Evolutionary conservation across 306 rosid genomes (phyloP).

Genomic region (Clitoria ternatea): DNA sequence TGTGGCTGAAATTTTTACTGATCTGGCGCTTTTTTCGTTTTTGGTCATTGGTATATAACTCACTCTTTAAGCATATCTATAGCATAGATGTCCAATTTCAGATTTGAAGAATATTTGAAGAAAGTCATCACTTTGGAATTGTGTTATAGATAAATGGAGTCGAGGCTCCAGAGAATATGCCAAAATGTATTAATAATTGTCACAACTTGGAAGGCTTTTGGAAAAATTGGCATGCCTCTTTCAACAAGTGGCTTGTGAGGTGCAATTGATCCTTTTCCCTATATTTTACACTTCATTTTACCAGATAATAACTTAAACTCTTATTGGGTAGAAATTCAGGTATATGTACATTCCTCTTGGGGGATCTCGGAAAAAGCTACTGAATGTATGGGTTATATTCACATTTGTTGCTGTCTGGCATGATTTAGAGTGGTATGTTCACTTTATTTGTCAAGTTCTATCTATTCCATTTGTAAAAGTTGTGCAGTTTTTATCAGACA

Average conservation of each 20-base stretch:
- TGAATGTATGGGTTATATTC: slow-evolving; percentile 86
- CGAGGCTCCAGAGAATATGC: slow-evolving; percentile 94
- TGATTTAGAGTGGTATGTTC: slow-evolving; percentile 88
- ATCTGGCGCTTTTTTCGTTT: slow-evolving; percentile 95
- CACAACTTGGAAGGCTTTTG: slow-evolving; percentile 82
- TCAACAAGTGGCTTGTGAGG: slow-evolving; percentile 99
- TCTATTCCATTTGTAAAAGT: slow-evolving; percentile 20
- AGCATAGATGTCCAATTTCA: background rate
- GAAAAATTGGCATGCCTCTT: slow-evolving; percentile 99
- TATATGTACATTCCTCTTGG: slow-evolving; percentile 92
- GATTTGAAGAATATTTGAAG: background rate
- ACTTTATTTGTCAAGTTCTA: slow-evolving; percentile 20
- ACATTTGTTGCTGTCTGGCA: slow-evolving; percentile 94
- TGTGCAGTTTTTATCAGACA: slow-evolving; percentile 14
- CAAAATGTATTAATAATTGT: slow-evolving; percentile 89
- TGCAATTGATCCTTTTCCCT: slow-evolving; percentile 29
- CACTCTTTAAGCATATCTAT: slow-evolving; percentile 26
- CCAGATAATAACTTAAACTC: slow-evolving; percentile 6
- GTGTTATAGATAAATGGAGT: slow-evolving; percentile 73
- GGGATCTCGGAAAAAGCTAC: slow-evolving; percentile 70
- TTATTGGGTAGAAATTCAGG: slow-evolving; percentile 46
- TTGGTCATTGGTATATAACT: slow-evolving; percentile 78
- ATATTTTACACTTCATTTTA: slow-evolving; percentile 9
- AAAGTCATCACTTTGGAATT: slow-evolving; percentile 21
- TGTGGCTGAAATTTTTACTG: slow-evolving; percentile 90